Base-by-base conservation (phyloP, 768 basidiomycete genomes). In the Tricholoma terreum region DNA sequence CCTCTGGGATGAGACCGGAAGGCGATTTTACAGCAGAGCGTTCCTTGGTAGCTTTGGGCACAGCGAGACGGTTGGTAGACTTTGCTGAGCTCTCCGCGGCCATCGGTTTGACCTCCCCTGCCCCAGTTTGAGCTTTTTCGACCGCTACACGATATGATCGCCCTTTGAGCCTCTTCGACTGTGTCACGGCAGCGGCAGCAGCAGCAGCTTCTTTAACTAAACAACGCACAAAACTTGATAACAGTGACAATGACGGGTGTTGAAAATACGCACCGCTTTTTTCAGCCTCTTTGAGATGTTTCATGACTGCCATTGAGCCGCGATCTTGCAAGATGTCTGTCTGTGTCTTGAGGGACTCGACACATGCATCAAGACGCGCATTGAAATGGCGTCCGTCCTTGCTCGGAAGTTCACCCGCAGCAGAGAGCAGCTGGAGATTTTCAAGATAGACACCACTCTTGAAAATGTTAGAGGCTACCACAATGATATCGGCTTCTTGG, bases 301-400 rank as follows among this genome's bases (percentile, higher is more conserved):
- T 75, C 71, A 83, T 72, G 10, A 89, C 90, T 1, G 78, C 81
- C 1, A 70, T 67, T 0, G 90, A 75, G 6, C 90, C 91, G 45
- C 90, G 75, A 6, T 80, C 77, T 58, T 82, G 80, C 15, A 98
- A 73, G 6, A 80, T 77, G 31, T 89, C 84, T 3, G 89, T 85
- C 61, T 96, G 93, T 1, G 66, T 70, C 63, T 78, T 76, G 35
- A 96, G 73, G 1, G 81, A 74, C 8, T 73, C 75, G 51, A 90
- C 72, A 21, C 81, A 77, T 42, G 83, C 79, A 17, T 89, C 84
- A 19, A 96, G 77, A 30, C 89, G 82, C n/a, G 87, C 86, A 52
- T 89, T 86, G 79, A 95, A 97, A 75, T 93, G 93, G 17, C 95
- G 85, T 11, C 92, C 92, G 33, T 92, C 89, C 33, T 85, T 83